A percentile compares a stretch with the other conserved stretches of the same genome.
Conservation (phyloP, 192 early-diverging fungal species). For the Funneliformis mosseae region DNA sequence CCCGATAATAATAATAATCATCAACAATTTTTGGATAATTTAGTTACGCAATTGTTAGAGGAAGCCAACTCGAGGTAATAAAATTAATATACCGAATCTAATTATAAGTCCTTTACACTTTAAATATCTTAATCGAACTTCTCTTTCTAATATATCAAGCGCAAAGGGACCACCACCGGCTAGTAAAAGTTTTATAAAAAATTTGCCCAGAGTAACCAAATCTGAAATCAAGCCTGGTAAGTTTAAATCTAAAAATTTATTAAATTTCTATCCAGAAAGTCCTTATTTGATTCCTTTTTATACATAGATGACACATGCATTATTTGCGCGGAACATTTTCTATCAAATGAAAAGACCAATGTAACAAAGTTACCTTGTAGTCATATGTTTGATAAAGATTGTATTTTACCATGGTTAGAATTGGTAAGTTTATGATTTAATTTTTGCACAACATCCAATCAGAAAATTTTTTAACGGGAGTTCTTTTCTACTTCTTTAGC, state of each 20-base stretch:
- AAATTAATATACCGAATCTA: background rate
- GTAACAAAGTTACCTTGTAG: constrained; percentile 44
- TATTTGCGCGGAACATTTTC: constrained; percentile 45
- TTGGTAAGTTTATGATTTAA: constrained; percentile 38
- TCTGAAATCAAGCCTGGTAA: constrained; percentile 44
- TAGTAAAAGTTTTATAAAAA: constrained; percentile 43
- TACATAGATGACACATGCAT: constrained; percentile 43
- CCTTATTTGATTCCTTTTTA: background rate
- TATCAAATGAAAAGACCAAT: constrained; percentile 19
- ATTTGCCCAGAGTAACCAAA: constrained; percentile 37
- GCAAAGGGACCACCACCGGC: constrained; percentile 43
- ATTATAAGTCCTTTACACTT: background rate
- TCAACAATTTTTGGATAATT: constrained; percentile 54
- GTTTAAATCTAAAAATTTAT: background rate
- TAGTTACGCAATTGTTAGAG: constrained; percentile 57
- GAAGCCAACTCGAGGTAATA: constrained; percentile 55
- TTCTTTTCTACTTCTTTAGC: constrained; percentile 26
- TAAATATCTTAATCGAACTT: background rate
- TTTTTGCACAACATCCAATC: background rate
- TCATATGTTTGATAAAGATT: constrained; percentile 47
- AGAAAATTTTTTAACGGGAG: background rate
- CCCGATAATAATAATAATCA: constrained; percentile 45
- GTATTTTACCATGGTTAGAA: constrained; percentile 47
- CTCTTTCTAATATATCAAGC: background rate
- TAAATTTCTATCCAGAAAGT: background rate